These are phyloP conservation scores for Chrysanthemum lavandulifolium DNA, from an alignment of 129 eudicot genomes.

Conservation along the genomic window DNA sequence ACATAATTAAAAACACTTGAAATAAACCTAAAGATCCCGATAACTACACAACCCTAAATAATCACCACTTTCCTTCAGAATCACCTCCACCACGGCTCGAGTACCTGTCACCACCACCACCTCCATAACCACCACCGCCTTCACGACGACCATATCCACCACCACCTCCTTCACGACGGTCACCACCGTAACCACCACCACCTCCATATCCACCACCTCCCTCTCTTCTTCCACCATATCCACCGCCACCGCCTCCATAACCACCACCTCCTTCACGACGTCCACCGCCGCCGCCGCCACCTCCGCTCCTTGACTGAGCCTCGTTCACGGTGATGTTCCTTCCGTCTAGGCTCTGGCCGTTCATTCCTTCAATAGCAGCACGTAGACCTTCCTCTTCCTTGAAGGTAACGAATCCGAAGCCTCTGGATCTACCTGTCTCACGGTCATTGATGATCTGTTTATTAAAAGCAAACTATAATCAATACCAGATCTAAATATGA, in stretches of 20 bases:
- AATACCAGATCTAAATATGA: not conserved
- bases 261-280: constrained; percentile 36
- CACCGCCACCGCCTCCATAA: constrained; percentile 33
- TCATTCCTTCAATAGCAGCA: constrained; percentile 78
- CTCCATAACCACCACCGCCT: constrained; percentile 28
- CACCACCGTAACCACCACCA: constrained; percentile 25
- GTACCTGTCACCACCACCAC: constrained; percentile 22
- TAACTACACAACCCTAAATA: constrained; percentile 23
- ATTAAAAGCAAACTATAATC: not conserved
- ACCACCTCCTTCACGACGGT: constrained; percentile 32
- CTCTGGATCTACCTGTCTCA: constrained; percentile 84
- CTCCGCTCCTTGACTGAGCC: constrained; percentile 71
- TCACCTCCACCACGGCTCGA: constrained; percentile 29
- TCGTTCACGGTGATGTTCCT: constrained; percentile 83
- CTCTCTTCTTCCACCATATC: constrained; percentile 20
- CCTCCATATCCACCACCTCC: constrained; percentile 34
- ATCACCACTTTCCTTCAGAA: constrained; percentile 60
- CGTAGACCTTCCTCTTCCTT: constrained; percentile 56
- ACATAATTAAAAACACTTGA: constrained; percentile 4
- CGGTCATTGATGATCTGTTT: constrained; percentile 67
- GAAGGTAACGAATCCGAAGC: constrained; percentile 80
- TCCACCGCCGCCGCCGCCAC: constrained; percentile 58
- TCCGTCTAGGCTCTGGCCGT: constrained; percentile 85
- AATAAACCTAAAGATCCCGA: constrained; percentile 20
- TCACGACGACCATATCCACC: constrained; percentile 20